These are phyloP conservation scores for Lupinus albus DNA, from an alignment of 306 rosid species.

Conservation along the genomic window DNA sequence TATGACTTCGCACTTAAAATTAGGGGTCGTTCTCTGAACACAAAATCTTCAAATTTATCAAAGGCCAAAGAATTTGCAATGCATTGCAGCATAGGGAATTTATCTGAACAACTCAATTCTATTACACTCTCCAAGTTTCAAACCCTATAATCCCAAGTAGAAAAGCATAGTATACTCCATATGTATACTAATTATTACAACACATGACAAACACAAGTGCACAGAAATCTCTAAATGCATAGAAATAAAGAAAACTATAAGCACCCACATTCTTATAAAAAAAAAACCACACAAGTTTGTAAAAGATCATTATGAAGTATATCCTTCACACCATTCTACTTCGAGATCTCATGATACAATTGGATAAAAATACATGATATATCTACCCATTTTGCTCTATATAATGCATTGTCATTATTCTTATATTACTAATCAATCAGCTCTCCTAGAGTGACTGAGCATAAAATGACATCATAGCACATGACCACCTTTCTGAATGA, in stretches of 20 bases:
- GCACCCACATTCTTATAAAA: slow-evolving; percentile 14
- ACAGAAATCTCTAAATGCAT: slow-evolving; percentile 11
- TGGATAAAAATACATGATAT: background rate
- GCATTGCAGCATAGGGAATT: background rate
- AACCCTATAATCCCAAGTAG: background rate
- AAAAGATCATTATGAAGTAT: background rate
- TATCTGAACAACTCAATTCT: background rate
- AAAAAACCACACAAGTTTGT: background rate
- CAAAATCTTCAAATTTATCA: background rate
- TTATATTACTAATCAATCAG: slow-evolving; percentile 31
- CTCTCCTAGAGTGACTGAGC: background rate
- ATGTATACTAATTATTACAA: slow-evolving; percentile 13
- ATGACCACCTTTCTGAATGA: slow-evolving; percentile 11
- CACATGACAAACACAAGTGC: background rate
- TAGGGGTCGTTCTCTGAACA: background rate
- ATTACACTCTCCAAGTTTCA: background rate
- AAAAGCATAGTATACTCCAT: background rate
- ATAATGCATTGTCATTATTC: slow-evolving; percentile 19
- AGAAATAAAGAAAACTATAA: background rate
- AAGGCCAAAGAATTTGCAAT: slow-evolving; percentile 23
- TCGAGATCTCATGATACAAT: background rate
- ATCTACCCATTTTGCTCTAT: slow-evolving; percentile 19
- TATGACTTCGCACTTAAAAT: slow-evolving; percentile 1
- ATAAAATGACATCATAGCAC: slow-evolving; percentile 21
- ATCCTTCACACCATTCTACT: background rate